Evolutionary conservation across 2,329 filamentous ascomycete genomes (phyloP), one percentile per base, ranked within the genome.

Genomic region (Metarhizium rileyi): DNA sequence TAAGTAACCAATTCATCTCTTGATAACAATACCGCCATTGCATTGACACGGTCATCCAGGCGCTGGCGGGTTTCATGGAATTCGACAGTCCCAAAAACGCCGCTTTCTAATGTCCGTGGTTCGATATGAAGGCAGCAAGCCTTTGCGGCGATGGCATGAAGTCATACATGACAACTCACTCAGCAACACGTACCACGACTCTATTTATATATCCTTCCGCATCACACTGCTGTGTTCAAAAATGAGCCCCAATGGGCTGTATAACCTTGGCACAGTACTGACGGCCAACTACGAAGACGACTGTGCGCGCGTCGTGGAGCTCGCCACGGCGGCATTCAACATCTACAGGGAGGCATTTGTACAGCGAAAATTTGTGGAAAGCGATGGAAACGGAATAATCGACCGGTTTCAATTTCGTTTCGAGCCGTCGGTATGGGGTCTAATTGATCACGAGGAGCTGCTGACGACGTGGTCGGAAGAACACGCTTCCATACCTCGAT

Each of bases 281-380:
- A 22, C 35, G 16, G 27, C 38, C 5, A n/a, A 4, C 18, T 1
- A 26, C 36, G 25, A 47, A 10, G 4, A 16, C 16, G 20, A 43
- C 16, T 10, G 6, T 12, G 20, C 35, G 14, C 28, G 28, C 6
- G 41, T 42, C 5, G n/a, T 40, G 27, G 50, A 52, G 25, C 30
- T 49, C 12, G 46, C 50, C 6, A 46, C 46, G 3, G 38, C 28
- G 3, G 50, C 25, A 5, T 52, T 52, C 23, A 52, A 28, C 30
- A 33, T 49, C 7, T 49, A 43, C 36, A 52, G 38, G 26, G 50
- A 49, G 18, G 20, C 36, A 18, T 49, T 52, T 12, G 22, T 52
- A 25, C 50, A 52, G 36, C 43, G 42, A 18, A 20, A 20, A 8
- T 51, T 40, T 20, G 33, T 30, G 5, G n/a, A 18, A 38, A 7